phyloP scores from a whole-genome alignment of 164 flowering plant genomes.

The Stephania cephalantha region DNA sequence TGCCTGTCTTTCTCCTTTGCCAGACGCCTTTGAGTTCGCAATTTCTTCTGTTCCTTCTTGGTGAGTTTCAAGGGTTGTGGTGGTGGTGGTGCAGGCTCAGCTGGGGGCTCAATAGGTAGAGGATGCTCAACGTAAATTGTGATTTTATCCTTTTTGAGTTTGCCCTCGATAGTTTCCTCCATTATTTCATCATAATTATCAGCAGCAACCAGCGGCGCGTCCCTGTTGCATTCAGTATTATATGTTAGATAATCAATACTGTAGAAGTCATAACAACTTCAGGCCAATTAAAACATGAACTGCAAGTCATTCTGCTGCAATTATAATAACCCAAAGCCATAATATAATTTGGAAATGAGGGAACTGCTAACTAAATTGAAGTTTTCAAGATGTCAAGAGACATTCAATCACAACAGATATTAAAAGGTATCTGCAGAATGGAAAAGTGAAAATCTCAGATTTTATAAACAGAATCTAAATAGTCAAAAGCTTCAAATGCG shows the following conservation, averaged over 20 bases:
- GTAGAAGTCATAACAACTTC: no score
- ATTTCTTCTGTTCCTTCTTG: slow-evolving; percentile 92
- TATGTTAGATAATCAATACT: not conserved
- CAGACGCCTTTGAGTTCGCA: slow-evolving; percentile 85
- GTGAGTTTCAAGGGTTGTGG: slow-evolving; percentile 95
- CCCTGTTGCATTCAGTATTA: slow-evolving; percentile 45
- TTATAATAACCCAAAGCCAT: no score
- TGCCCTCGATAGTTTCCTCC: slow-evolving; percentile 34
- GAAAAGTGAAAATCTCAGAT: no score
- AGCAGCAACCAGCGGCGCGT: slow-evolving; percentile 50
- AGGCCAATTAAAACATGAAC: no score
- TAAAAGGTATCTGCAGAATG: no score
- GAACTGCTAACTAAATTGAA: no score
- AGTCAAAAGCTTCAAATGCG: no score
- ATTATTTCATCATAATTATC: slow-evolving; percentile 44
- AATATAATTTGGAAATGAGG: no score
- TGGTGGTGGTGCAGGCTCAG: slow-evolving; percentile 92
- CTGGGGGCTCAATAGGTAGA: slow-evolving; percentile 94
- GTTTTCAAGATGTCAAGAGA: no score
- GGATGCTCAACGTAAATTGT: slow-evolving; percentile 90
- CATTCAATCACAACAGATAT: no score
- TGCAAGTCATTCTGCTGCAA: no score
- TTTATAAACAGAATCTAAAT: no score
- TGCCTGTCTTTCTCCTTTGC: slow-evolving; percentile 88
- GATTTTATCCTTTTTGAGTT: slow-evolving; percentile 66